Evolutionary conservation across 306 rosid genomes (phyloP), one percentile per base, ranked within the genome.

Genomic region (Lathyrus aphaca): DNA sequence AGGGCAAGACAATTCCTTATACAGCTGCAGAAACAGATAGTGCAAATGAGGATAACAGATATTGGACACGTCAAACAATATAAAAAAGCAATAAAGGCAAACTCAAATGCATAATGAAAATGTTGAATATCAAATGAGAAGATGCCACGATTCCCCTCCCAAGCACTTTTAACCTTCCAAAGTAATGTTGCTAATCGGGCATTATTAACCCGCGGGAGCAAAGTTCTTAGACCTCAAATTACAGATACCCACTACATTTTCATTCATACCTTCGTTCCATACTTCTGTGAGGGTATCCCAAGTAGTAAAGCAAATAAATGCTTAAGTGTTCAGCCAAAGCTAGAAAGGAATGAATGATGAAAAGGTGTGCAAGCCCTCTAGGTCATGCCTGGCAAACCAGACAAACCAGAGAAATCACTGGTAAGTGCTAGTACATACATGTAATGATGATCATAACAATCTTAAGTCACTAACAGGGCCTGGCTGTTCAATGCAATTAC

Each of bases 1-100:
- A 51, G 98, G 98, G 67, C 98, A 93, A 43, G 92, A 68, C 58
- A 93, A 84, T 71, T 88, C 98, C 87, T 93, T 90, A 83, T 88
- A 93, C 25, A 93, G 81, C 98, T 93, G 91, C 80, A 79, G 63
- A 71, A 68, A 63, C 60, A 71, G 71, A 55, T 44, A 15, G 68
- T 30, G 56, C 49, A 66, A 25, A 51, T 71, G 56, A 43, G 10
- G 16, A 48, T 40, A 46, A 72, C 65, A 70, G 57, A 30, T 44
- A 56, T 19, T 14, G 27, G 37, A 55, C 62, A 72, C n/a, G 44
- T 25, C 50, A 50, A n/a, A 43, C 17, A 75, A 62, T 61, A 64
- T 12, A 74, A 68, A 39, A 49, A 61, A 23, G 61, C 37, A 55
- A 67, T 10, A 48, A 61, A 61, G 29, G 30, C 13, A 50, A 38